These are phyloP conservation scores for Choanephora cucurbitarum DNA, from an alignment of 371 early-diverging fungal genomes.

Conservation along the genomic window DNA sequence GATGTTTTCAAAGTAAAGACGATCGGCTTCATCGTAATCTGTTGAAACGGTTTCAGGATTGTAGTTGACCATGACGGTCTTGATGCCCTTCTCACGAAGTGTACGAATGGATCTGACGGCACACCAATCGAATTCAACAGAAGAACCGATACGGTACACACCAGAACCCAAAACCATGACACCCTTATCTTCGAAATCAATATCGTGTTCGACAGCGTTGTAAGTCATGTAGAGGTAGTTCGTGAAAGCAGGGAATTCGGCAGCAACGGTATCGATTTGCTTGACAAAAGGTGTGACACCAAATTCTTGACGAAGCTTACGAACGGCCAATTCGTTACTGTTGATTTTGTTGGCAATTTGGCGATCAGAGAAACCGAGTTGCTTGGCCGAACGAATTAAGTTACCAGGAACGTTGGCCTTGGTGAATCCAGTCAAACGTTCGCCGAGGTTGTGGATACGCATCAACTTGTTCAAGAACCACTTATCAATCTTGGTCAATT, in stretches of 20 bases:
- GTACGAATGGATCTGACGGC: conserved; percentile 91
- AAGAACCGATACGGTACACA: conserved; percentile 95
- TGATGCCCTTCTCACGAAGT: conserved; percentile 74
- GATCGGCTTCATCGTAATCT: conserved; percentile 96
- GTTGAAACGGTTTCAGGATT: conserved; percentile 97
- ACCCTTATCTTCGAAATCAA: conserved; percentile 85
- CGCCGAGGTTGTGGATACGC: conserved; percentile 58
- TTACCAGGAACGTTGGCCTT: conserved; percentile 53
- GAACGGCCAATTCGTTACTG: conserved; percentile 87
- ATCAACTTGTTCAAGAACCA: conserved; percentile 94
- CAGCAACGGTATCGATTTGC: conserved; percentile 97
- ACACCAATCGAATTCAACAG: conserved; percentile 98
- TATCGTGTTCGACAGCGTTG: conserved; percentile 88
- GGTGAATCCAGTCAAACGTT: conserved; percentile 45
- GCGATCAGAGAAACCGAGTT: conserved; percentile 90
- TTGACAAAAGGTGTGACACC: conserved; percentile 93
- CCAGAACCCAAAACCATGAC: conserved; percentile 95
- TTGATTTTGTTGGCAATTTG: conserved; percentile 75
- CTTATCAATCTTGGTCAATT: conserved; percentile 87
- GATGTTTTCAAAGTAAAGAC: conserved; percentile 92
- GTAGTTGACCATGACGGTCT: conserved; percentile 96
- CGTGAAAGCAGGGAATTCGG: conserved; percentile 94
- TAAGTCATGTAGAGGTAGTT: conserved; percentile 97
- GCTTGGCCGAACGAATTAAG: conserved; percentile 76
- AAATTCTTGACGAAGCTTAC: conserved; percentile 74